Evolutionary conservation across 1,284 basidiomycete genomes (phyloP).

Genomic region (Cutaneotrichosporon curvatum): DNA sequence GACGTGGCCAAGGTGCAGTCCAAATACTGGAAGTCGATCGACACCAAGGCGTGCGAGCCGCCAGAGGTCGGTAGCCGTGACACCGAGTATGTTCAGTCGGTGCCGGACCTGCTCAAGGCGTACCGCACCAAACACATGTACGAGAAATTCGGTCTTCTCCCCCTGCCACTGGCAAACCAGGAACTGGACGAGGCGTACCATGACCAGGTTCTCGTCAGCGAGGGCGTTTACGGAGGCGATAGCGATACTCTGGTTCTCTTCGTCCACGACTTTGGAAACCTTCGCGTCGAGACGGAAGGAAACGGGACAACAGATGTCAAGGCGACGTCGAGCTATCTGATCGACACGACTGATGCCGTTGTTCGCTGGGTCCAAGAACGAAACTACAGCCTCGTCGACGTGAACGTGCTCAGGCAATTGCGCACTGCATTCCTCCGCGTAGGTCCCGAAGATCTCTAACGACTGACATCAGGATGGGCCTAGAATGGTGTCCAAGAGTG

Average conservation of each 20-base stretch:
- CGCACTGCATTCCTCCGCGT: constrained; percentile 38
- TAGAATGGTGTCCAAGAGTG: constrained; percentile 25
- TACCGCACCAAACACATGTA: constrained; percentile 75
- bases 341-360: constrained; percentile 75
- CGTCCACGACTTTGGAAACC: constrained; percentile 85
- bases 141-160: constrained; percentile 63
- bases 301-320: constrained; percentile 65
- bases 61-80: constrained; percentile 43
- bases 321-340: constrained; percentile 70
- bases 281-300: constrained; percentile 69
- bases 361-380: constrained; percentile 62
- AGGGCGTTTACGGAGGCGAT: constrained; percentile 50
- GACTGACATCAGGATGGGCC: constrained; percentile 18
- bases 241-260: constrained; percentile 62
- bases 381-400: constrained; percentile 70
- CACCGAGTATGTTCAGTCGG: constrained; percentile 21
- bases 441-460: not conserved
- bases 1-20: constrained; percentile 79
- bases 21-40: constrained; percentile 81
- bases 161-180: constrained; percentile 64
- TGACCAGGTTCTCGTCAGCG: constrained; percentile 70
- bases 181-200: constrained; percentile 63
- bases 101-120: constrained; percentile 68
- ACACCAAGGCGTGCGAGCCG: constrained; percentile 69
- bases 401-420: constrained; percentile 73